Conservation (phyloP, 2,329 filamentous ascomycete genomes). For the Aspergillus sojae region DNA sequence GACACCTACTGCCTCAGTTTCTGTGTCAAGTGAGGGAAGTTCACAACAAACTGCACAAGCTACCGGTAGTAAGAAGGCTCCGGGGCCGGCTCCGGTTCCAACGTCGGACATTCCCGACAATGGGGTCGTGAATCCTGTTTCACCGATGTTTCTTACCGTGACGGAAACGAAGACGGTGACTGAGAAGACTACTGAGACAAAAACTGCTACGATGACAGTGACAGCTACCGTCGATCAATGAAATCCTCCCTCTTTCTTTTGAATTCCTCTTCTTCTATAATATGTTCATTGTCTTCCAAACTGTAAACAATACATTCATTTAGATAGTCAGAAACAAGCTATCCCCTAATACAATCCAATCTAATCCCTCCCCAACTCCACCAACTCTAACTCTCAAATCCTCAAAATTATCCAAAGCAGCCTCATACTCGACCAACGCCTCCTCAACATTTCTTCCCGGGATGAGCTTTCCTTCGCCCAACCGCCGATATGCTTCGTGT, state of each 20-base stretch:
- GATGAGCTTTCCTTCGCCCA: too few species aligned
- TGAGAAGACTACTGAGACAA: slow-evolving; percentile 5
- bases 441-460: neutral
- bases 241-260: neutral
- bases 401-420: neutral
- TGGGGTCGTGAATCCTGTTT: slow-evolving; percentile 15
- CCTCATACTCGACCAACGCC: neutral
- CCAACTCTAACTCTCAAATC: neutral
- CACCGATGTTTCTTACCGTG: slow-evolving; percentile 14
- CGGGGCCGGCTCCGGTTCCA: neutral
- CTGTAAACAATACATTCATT: neutral
- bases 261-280: neutral
- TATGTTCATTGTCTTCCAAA: neutral
- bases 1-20: neutral
- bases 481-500: too few species aligned
- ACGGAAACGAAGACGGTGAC: slow-evolving; percentile 13
- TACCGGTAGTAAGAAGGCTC: neutral
- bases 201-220: neutral
- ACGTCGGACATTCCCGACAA: neutral
- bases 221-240: neutral
- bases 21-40: neutral
- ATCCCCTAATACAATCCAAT: neutral
- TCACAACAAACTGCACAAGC: neutral
- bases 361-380: neutral
- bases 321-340: neutral